A percentile compares a stretch with the other conserved stretches of the same genome.
phyloP scores from a whole-genome alignment of 2,329 filamentous ascomycete species.

The Fusarium sp. region DNA sequence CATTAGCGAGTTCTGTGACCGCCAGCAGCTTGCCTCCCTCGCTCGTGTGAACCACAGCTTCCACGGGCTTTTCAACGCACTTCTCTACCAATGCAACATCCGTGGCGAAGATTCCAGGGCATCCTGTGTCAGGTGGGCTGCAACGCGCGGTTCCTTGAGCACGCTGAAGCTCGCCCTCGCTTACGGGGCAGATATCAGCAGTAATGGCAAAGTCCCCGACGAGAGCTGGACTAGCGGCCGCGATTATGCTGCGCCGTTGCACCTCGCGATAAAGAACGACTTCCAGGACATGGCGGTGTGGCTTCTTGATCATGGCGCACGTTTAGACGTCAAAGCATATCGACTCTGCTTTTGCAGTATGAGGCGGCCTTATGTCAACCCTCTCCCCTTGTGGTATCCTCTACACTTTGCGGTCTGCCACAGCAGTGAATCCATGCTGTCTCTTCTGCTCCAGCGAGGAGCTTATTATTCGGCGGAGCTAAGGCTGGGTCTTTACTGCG shows the following conservation, averaged over 20 bases:
- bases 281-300: conserved; percentile 16
- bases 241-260: conserved; percentile 13
- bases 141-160: background rate
- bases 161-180: conserved; percentile 17
- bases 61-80: conserved; percentile 13
- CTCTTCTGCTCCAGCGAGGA: conserved; percentile 6
- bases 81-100: conserved; percentile 17
- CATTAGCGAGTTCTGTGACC: background rate
- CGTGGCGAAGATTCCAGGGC: conserved; percentile 6
- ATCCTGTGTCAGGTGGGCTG: conserved; percentile 11
- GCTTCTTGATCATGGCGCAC: conserved; percentile 25
- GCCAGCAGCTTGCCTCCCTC: conserved; percentile 5
- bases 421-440: background rate
- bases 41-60: background rate
- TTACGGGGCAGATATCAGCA: conserved; percentile 15
- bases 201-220: background rate
- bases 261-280: background rate
- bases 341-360: background rate
- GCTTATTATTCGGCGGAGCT: background rate
- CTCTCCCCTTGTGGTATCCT: conserved; percentile 5
- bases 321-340: background rate
- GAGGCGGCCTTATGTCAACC: too few species aligned
- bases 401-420: conserved; percentile 19
- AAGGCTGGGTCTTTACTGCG: background rate
- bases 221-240: too few species aligned